Evolutionary conservation across 2,329 filamentous ascomycete genomes (phyloP), one percentile per base, ranked within the genome.

Genomic region (Aspergillus bombycis): DNA sequence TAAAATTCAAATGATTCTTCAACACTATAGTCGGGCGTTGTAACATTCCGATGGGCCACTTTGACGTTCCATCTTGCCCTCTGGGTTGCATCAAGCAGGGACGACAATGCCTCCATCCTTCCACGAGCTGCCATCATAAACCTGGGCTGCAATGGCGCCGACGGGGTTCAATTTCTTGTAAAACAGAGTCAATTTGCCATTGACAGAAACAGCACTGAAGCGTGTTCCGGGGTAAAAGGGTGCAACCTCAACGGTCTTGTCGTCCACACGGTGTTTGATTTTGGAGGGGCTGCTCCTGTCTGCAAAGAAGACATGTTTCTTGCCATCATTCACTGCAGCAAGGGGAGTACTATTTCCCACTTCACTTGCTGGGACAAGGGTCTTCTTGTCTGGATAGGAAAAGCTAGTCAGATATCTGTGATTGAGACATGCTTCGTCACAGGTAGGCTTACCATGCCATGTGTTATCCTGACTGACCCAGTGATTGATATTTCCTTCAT

Each of bases 41-140:
- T 6, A 43, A 11, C 41, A 6, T 43, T 21, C 9, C 1, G 34
- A 16, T 36, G 14, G 14, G 16, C 38, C 19, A 10, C 2, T n/a
- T 5, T n/a, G 38, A n/a, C 16, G 38, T 28, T 16, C 5, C 45
- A 53, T 12, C 21, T 7, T 30, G 19, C 30, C 6, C 3, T 36
- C 30, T 14, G 21, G 30, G 12, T 50, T 19, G 16, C 12, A 0
- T 55, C 32, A 55, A 10, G 52, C 52, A 38, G 52, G 52, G 36
- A 60, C 48, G 19, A 60, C 58, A n/a, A 38, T 50, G 3, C 36
- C 23, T 10, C 58, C 58, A 36, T 53, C 12, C 6, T 30, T 32
- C 58, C 58, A 60, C 21, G 48, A 53, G 12, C 46, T 60, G 11
- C 58, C 58, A 60, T 60, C 32, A n/a, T 43, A 60, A 19, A 54